These are phyloP conservation scores for Pichia exigua DNA, from an alignment of 805 yeast genomes.

Conservation along the genomic window DNA sequence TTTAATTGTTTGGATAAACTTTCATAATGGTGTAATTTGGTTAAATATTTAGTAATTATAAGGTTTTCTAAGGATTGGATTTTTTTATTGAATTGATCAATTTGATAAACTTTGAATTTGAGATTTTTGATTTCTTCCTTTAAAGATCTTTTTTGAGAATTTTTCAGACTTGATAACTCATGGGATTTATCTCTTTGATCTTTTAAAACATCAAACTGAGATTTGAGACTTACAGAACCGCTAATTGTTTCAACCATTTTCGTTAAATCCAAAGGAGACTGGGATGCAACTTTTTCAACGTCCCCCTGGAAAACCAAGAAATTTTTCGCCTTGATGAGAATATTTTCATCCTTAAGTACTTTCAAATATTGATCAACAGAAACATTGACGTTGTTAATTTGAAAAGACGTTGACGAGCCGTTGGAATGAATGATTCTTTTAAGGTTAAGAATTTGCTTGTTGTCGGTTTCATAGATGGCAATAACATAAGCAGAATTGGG, in stretches of 20 bases:
- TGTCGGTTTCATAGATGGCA: slow-evolving; percentile 62
- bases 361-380: slow-evolving; percentile 58
- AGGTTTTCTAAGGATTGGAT: slow-evolving; percentile 40
- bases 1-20: slow-evolving; percentile 28
- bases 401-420: slow-evolving; percentile 58
- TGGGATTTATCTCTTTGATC: slow-evolving; percentile 61
- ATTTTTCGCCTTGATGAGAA: slow-evolving; percentile 81
- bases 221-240: slow-evolving; percentile 63
- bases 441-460: slow-evolving; percentile 51
- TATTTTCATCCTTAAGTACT: slow-evolving; percentile 67
- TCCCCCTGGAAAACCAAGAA: slow-evolving; percentile 96
- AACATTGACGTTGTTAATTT: slow-evolving; percentile 52
- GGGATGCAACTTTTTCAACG: slow-evolving; percentile 87
- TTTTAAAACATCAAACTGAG: slow-evolving; percentile 57
- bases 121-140: slow-evolving; percentile 73
- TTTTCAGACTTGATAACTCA: slow-evolving; percentile 53
- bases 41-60: slow-evolving; percentile 45
- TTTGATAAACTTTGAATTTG: slow-evolving; percentile 66
- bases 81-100: slow-evolving; percentile 54
- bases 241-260: slow-evolving; percentile 72
- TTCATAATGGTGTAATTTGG: slow-evolving; percentile 59
- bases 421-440: slow-evolving; percentile 50
- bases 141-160: slow-evolving; percentile 60
- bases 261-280: slow-evolving; percentile 69
- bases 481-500: slow-evolving; percentile 63